Evolutionary conservation across 352 stramenopile genomes (phyloP).

Genomic region (Globisporangium okanoganense): DNA sequence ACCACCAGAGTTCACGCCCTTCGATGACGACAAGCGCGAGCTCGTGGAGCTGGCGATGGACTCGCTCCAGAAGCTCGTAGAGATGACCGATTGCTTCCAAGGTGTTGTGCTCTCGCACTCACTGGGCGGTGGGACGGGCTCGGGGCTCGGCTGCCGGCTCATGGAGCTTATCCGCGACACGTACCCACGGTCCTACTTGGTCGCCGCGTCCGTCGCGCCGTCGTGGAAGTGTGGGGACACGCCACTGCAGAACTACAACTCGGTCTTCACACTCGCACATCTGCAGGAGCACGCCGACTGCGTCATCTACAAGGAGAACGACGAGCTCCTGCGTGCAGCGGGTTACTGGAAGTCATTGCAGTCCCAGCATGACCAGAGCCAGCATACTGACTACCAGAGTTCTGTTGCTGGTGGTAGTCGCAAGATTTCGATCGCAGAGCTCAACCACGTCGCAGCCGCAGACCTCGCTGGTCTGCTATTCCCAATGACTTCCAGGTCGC

Average conservation of each 20-base stretch:
- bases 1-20: not conserved
- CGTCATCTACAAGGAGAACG: slow-evolving; percentile 86
- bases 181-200: slow-evolving; percentile 70
- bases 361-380: not conserved
- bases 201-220: slow-evolving; percentile 64
- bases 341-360: slow-evolving; percentile 49
- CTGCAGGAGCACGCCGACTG: slow-evolving; percentile 70
- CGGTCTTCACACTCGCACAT: slow-evolving; percentile 61
- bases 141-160: slow-evolving; percentile 75
- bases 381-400: not conserved
- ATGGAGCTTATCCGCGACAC: slow-evolving; percentile 79
- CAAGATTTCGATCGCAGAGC: slow-evolving; percentile 46
- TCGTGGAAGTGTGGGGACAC: slow-evolving; percentile 61
- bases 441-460: slow-evolving; percentile 51
- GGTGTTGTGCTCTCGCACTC: slow-evolving; percentile 79
- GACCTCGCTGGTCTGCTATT: slow-evolving; percentile 67
- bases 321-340: slow-evolving; percentile 60
- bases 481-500: slow-evolving; percentile 18
- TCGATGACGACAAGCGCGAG: slow-evolving; percentile 32
- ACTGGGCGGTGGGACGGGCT: slow-evolving; percentile 76
- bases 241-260: slow-evolving; percentile 87
- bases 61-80: slow-evolving; percentile 68
- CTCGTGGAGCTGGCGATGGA: slow-evolving; percentile 70
- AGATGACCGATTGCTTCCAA: slow-evolving; percentile 62
- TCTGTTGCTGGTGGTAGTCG: not conserved